Evolutionary conservation across 192 early-diverging fungal species (phyloP), one percentile per base, ranked within the genome.

Genomic region (Coemansia sp.): DNA sequence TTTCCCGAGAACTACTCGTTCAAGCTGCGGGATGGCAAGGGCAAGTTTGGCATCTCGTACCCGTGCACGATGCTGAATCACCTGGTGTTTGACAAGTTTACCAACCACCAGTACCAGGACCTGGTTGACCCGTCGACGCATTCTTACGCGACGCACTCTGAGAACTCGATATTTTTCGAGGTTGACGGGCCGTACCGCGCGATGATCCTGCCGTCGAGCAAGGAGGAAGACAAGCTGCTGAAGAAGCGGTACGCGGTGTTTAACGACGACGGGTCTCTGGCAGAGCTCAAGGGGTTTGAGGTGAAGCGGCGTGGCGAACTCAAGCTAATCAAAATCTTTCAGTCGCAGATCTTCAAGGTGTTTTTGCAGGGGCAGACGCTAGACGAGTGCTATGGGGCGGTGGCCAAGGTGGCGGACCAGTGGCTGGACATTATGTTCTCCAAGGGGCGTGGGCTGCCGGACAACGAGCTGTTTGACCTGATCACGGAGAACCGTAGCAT

Each of bases 191-290:
- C 97, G 21, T 99, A 99, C 70, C 87, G 89, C 36, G 95, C 95
- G 19, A 99, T 99, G 97, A 93, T 99, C 53, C 66, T 99, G 38
- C 97, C 97, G 12, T 83, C 95, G 6, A 95, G 93, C 55, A 93
- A 90, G 35, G 92, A 94, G 71, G 95, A 91, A 54, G 95, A 98
- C 67, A 97, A 96, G 79, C 74, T 98, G 40, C 76, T 99, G 29
- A 99, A 99, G 69, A 99, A 99, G 80, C 86, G 97, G 11, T 99
- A 99, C 63, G 97, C 97, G 5, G 97, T 99, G 10, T 99, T 98
- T 67, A 95, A 97, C 69, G 79, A 91, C 53, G 92, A 98, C 56
- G 97, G 97, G 4, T 87, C 86, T 3, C 73, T 99, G 44, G 95
- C 94, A 0, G 97, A 99, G 80, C 76, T 99, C 53, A 99, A 99